Percentiles rank a stretch among this genome's conserved stretches.
phyloP scores from a whole-genome alignment of 176 grass and related monocot species.

The Eleusine indica region DNA sequence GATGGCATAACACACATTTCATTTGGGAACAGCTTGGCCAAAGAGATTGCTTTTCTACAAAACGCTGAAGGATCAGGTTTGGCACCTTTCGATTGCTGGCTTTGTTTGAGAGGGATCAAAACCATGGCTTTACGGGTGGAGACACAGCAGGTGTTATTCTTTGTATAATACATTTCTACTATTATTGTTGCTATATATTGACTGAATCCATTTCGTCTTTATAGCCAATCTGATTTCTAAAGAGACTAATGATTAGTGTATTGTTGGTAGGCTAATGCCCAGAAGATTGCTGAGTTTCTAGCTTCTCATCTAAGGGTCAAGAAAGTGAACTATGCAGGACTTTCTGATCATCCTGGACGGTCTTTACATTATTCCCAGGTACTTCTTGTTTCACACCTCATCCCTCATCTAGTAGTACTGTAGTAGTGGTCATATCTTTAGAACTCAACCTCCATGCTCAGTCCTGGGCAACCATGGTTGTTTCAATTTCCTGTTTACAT shows the following conservation, averaged over 20 bases:
- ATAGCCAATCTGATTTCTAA: background rate
- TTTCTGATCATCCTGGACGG: slow-evolving; percentile 76
- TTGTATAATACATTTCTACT: background rate
- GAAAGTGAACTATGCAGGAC: slow-evolving; percentile 88
- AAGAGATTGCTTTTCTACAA: slow-evolving; percentile 93
- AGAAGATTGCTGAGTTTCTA: slow-evolving; percentile 97
- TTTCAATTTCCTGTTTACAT: background rate
- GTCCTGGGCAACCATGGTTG: background rate
- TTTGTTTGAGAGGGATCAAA: slow-evolving; percentile 89
- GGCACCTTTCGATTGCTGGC: slow-evolving; percentile 92
- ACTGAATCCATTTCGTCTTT: background rate
- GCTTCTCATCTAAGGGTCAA: slow-evolving; percentile 83
- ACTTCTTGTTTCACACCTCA: background rate
- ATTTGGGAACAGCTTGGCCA: slow-evolving; percentile 66
- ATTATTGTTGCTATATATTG: background rate
- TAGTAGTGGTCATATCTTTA: background rate
- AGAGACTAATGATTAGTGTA: background rate
- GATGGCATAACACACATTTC: slow-evolving; percentile 5
- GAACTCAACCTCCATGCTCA: background rate
- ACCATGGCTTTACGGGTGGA: slow-evolving; percentile 93
- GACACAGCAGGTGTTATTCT: slow-evolving; percentile 72
- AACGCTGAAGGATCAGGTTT: slow-evolving; percentile 92
- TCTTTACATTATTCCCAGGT: slow-evolving; percentile 94
- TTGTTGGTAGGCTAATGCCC: slow-evolving; percentile 79
- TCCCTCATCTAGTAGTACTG: background rate